Evolutionary conservation across 1,284 basidiomycete genomes (phyloP).

Genomic region (Lentinula novae-zelandiae): DNA sequence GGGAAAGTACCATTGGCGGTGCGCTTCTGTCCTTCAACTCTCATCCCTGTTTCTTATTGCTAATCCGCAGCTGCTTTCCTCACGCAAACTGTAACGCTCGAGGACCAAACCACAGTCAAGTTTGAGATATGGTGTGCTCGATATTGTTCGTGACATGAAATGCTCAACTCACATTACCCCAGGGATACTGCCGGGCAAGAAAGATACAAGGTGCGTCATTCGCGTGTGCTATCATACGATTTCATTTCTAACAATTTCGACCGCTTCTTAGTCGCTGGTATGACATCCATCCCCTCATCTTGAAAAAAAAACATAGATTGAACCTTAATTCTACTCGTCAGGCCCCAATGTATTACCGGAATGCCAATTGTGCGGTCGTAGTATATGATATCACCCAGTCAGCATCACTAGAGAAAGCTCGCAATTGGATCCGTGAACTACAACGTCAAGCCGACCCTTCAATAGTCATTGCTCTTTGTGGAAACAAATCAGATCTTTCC

Average conservation of each 20-base stretch:
- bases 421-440: conserved; percentile 94
- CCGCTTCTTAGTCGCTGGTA: conserved; percentile 54
- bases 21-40: conserved; percentile 16
- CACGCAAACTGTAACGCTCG: conserved; percentile 91
- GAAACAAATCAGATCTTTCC: conserved; percentile 90
- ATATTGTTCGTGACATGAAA: neutral
- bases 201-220: conserved; percentile 73
- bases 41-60: conserved; percentile 17
- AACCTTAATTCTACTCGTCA: conserved; percentile 24
- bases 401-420: conserved; percentile 90
- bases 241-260: conserved; percentile 17
- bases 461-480: conserved; percentile 93
- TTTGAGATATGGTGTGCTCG: conserved; percentile 92
- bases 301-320: neutral
- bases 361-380: conserved; percentile 84
- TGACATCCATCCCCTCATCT: conserved; percentile 23
- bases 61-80: conserved; percentile 79
- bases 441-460: conserved; percentile 97
- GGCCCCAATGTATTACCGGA: conserved; percentile 94
- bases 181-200: conserved; percentile 95
- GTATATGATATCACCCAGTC: conserved; percentile 88
- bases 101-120: conserved; percentile 90
- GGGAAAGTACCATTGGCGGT: conserved; percentile 90
- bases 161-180: conserved; percentile 6
- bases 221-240: conserved; percentile 20